Conservation (phyloP, 108 stramenopile genomes). For the Parmales sp. region DNA sequence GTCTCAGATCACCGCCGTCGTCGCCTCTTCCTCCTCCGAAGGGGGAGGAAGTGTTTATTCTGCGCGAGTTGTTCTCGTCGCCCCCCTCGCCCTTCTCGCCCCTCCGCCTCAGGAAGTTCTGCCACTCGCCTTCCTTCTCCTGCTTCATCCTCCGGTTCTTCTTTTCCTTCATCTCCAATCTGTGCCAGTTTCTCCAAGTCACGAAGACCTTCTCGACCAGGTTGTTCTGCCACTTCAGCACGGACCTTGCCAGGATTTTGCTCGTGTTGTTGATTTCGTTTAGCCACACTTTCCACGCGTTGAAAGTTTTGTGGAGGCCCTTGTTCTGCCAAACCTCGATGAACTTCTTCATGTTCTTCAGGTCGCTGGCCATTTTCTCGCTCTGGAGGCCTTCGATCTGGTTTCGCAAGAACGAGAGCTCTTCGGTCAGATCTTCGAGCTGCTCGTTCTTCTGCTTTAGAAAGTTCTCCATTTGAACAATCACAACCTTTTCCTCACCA, state of each 20-base stretch:
- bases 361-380: background rate
- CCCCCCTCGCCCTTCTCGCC: too few species aligned
- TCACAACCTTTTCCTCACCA: background rate
- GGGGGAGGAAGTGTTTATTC: too few species aligned
- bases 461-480: background rate
- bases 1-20: background rate
- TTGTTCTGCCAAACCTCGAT: slow-evolving; percentile 8
- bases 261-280: background rate
- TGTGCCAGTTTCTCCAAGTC: background rate
- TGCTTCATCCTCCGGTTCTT: background rate
- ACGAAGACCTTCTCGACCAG: background rate
- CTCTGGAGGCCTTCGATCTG: background rate
- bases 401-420: background rate
- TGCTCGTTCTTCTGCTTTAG: background rate
- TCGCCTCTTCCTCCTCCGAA: too few species aligned
- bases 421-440: background rate
- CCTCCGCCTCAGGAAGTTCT: slow-evolving; percentile 10
- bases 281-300: background rate
- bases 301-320: background rate
- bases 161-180: background rate
- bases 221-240: background rate
- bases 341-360: slow-evolving; percentile 10
- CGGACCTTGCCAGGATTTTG: background rate
- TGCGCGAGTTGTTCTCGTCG: too few species aligned
- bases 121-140: slow-evolving; percentile 8